phyloP scores from a whole-genome alignment of 768 basidiomycete species.

The Lactarius quietus region DNA sequence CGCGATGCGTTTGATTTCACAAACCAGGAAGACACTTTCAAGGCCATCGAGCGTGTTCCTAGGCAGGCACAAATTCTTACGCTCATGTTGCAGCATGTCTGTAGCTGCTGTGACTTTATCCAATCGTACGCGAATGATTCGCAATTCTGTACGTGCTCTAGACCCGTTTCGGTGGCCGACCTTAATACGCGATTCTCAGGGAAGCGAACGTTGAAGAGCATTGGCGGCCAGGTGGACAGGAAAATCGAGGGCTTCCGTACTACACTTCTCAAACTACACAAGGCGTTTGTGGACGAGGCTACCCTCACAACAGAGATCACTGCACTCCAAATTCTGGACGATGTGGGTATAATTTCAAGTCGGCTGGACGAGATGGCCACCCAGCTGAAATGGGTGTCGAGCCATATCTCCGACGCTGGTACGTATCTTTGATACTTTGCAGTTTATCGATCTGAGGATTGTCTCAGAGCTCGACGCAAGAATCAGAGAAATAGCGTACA shows the following conservation, averaged over 20 bases:
- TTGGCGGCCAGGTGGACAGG: not conserved
- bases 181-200: not conserved
- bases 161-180: not conserved
- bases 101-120: too few species aligned
- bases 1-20: too few species aligned
- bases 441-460: not conserved
- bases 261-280: not conserved
- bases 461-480: not conserved
- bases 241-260: not conserved
- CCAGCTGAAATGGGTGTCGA: not conserved
- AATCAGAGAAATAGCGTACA: not conserved
- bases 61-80: too few species aligned
- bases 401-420: not conserved
- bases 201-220: not conserved
- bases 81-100: too few species aligned
- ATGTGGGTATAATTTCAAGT: not conserved
- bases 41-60: too few species aligned
- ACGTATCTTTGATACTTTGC: not conserved
- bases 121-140: too few species aligned
- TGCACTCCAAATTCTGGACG: not conserved
- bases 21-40: too few species aligned
- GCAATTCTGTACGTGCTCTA: too few species aligned
- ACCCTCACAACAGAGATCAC: not conserved
- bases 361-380: not conserved
- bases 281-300: not conserved